A percentile compares a stretch with the other conserved stretches of the same genome.
phyloP scores from a whole-genome alignment of 768 basidiomycete genomes.

The Naganishia vishniacii region DNA sequence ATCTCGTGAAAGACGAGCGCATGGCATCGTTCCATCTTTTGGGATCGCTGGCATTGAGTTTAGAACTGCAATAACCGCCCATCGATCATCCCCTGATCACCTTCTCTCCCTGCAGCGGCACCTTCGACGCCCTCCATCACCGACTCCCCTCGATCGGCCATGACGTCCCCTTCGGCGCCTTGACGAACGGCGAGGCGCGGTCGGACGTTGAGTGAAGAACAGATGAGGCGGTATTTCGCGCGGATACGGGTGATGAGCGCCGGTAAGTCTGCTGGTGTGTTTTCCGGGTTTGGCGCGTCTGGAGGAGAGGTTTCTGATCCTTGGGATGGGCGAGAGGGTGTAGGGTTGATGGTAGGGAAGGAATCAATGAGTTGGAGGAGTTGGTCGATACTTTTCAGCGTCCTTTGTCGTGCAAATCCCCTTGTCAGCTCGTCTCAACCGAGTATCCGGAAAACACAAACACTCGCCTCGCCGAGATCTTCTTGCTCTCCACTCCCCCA shows the following conservation, averaged over 20 bases:
- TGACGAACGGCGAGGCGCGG: slow-evolving; percentile 47
- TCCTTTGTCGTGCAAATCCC: slow-evolving; percentile 32
- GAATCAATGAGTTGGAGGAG: slow-evolving; percentile 66
- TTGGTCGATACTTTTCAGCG: slow-evolving; percentile 59
- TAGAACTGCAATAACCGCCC: slow-evolving; percentile 14
- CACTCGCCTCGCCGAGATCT: too few species aligned
- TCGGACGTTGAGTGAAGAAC: slow-evolving; percentile 68
- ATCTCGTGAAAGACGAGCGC: too few species aligned
- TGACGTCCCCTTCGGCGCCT: slow-evolving; percentile 3
- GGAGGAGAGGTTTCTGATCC: slow-evolving; percentile 9
- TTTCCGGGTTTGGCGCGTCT: neutral
- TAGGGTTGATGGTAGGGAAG: slow-evolving; percentile 74
- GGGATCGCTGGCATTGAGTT: neutral
- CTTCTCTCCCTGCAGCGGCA: neutral
- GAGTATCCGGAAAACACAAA: neutral
- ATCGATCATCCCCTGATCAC: neutral
- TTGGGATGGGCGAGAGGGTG: too few species aligned
- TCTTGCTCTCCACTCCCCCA: neutral
- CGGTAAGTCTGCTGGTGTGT: slow-evolving; percentile 58
- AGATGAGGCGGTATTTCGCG: slow-evolving; percentile 79
- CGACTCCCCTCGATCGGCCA: slow-evolving; percentile 12
- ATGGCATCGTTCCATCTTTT: too few species aligned
- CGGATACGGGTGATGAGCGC: slow-evolving; percentile 76
- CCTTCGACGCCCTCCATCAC: slow-evolving; percentile 9
- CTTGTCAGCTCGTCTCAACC: neutral